Evolutionary conservation across 768 basidiomycete genomes (phyloP), one percentile per base, ranked within the genome.

Genomic region (Fomitopsis serialis): DNA sequence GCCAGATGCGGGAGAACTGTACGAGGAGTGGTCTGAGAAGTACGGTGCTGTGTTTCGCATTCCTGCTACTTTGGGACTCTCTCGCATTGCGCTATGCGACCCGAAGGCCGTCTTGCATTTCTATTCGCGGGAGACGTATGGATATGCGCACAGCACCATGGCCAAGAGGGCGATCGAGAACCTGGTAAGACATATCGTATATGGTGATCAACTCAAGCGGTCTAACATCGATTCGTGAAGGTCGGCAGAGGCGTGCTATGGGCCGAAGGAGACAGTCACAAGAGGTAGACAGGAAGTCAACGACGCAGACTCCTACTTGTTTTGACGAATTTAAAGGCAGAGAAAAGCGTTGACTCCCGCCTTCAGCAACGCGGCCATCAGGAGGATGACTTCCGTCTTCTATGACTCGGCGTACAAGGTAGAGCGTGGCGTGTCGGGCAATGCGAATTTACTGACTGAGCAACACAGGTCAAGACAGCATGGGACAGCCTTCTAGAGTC

Each of bases 341-440:
- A 69, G 80, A 29, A 79, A 77, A 54, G 72, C 76, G 0, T 61
- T 80, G 9, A 72, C 76, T 0, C 77, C 79, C 1, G 78, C 78
- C 0, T 82, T 82, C 61, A 79, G 74, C 60, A 78, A 75, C 56
- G 70, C 76, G 1, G 74, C 77, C 0, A 76, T 82, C 42, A 72
- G 78, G 17, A 70, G 64, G 25, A 60, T 80, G 8, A 75, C 72
- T 0, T 60, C 69, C 1, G 70, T 80, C 2, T 81, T 81, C 63
- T 78, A 72, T 50, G 78, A 81, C 54, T 74, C 77, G 0, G 70
- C 72, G 1, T 75, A 81, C 60, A 78, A 79, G 72, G 80, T 77
- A 35, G 3, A 42, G 2, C 13, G 4, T 45, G 32, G 13, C 45
- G 21, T 15, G 15, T 25, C 23, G 24, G 7, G 23, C 35, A 12